Conservation (phyloP, 768 basidiomycete species). For the Phaffia tasmanica region DNA sequence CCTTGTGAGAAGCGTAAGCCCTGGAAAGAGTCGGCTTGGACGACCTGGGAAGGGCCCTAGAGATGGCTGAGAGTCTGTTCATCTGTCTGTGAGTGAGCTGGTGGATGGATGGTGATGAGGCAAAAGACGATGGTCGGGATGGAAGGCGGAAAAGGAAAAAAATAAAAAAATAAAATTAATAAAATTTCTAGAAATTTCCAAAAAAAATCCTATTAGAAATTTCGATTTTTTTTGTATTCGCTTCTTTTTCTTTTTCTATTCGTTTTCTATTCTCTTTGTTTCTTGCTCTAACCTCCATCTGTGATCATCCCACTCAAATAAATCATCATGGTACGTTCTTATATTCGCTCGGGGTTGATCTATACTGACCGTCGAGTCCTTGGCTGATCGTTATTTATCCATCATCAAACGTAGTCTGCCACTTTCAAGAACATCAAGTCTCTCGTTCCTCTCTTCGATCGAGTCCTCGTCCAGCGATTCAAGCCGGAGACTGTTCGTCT, state of each 20-base stretch:
- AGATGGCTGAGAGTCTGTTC: constrained; percentile 18
- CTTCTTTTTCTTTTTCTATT: too few relatives aligned
- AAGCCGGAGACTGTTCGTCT: constrained; percentile 79
- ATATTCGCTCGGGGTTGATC: not conserved
- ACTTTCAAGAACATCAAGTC: constrained; percentile 94
- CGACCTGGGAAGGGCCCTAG: not conserved
- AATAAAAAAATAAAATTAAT: too few relatives aligned
- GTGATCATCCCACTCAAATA: not conserved
- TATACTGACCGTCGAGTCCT: not conserved
- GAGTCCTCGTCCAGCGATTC: constrained; percentile 93
- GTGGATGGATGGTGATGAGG: not conserved
- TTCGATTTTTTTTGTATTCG: too few relatives aligned
- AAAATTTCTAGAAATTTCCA: constrained; percentile 2
- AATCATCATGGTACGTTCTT: not conserved
- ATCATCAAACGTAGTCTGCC: constrained; percentile 44
- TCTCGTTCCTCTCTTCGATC: constrained; percentile 82
- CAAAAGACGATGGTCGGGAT: constrained; percentile 1
- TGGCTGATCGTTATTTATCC: not conserved
- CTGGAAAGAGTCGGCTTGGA: constrained; percentile 18
- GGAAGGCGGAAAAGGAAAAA: not conserved
- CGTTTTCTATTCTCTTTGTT: too few relatives aligned
- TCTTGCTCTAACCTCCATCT: not conserved
- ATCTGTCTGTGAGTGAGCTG: not conserved
- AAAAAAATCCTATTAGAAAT: too few relatives aligned
- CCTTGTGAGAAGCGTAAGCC: constrained; percentile 56